Percentiles rank a stretch among this genome's conserved stretches.
phyloP scores from a whole-genome alignment of 352 stramenopile species.

The Aphanomyces euteiches region DNA sequence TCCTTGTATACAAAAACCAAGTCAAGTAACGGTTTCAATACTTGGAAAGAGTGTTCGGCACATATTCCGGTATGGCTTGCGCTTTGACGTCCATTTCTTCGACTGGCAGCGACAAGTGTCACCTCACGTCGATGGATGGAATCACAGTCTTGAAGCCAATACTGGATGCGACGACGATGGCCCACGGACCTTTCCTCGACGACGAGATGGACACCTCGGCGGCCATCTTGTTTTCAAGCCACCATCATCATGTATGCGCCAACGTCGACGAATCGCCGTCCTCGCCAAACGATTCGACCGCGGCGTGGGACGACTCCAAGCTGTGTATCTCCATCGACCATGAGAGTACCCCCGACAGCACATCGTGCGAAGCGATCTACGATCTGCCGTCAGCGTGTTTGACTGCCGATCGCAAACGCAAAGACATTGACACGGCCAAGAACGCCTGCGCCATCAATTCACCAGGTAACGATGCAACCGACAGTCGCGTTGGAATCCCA shows the following conservation, averaged over 20 bases:
- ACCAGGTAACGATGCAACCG: too few relatives aligned
- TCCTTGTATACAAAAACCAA: not conserved
- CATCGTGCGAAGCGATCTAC: not conserved
- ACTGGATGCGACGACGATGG: constrained; percentile 2
- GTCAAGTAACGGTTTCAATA: not conserved
- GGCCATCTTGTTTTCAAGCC: not conserved
- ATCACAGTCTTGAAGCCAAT: constrained; percentile 8
- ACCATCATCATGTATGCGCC: not conserved
- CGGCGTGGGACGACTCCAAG: constrained; percentile 3
- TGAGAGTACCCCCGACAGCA: not conserved
- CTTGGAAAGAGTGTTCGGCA: not conserved
- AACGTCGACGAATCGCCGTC: not conserved
- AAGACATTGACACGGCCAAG: not conserved
- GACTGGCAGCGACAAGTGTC: not conserved
- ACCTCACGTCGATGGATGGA: constrained; percentile 1
- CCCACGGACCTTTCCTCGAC: constrained; percentile 3
- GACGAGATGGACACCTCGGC: constrained; percentile 3
- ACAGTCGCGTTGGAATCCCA: not conserved
- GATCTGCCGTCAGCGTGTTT: constrained; percentile 5
- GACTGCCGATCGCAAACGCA: constrained; percentile 19
- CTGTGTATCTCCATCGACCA: constrained; percentile 15
- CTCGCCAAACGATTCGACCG: not conserved
- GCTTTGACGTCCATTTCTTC: constrained; percentile 2
- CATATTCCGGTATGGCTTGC: not conserved
- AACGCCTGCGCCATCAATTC: not conserved